Evolutionary conservation across 371 early-diverging fungal genomes (phyloP).

Genomic region (Mucor indicus): DNA sequence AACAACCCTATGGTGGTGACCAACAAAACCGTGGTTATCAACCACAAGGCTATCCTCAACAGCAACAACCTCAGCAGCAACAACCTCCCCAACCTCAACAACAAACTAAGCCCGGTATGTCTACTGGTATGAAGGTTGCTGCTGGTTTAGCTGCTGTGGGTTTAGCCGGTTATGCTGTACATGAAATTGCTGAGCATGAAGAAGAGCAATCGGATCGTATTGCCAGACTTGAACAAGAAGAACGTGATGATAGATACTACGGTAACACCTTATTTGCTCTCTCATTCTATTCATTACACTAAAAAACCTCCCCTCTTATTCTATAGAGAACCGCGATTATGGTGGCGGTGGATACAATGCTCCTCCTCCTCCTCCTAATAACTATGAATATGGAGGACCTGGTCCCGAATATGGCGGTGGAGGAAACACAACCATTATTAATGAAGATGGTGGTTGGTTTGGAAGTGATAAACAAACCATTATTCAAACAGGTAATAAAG

Average conservation of each 20-base stretch:
- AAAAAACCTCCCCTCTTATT: too few relatives aligned
- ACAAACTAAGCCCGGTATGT: slow-evolving; percentile 25
- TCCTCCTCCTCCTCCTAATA: neutral
- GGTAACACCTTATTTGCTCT: too few relatives aligned
- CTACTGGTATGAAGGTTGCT: slow-evolving; percentile 41
- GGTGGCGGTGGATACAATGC: slow-evolving; percentile 15
- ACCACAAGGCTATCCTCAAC: neutral
- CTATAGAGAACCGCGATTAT: too few relatives aligned
- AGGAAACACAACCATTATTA: slow-evolving; percentile 28
- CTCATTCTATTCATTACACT: too few relatives aligned
- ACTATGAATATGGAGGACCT: neutral
- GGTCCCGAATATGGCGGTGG: neutral
- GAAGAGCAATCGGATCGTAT: slow-evolving; percentile 30
- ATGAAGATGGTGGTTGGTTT: slow-evolving; percentile 44
- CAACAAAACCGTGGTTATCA: neutral
- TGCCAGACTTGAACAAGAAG: slow-evolving; percentile 22
- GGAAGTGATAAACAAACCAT: slow-evolving; percentile 36
- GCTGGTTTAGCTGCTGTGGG: slow-evolving; percentile 41
- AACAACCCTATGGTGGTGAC: neutral
- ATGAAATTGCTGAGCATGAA: slow-evolving; percentile 43
- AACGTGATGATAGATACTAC: slow-evolving; percentile 22
- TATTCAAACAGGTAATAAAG: slow-evolving; percentile 19
- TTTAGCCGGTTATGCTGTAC: slow-evolving; percentile 35
- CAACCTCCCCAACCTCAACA: neutral
- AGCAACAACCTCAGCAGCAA: slow-evolving; percentile 1